phyloP scores from a whole-genome alignment of 1,284 basidiomycete species.

The Moesziomyces sp. region DNA sequence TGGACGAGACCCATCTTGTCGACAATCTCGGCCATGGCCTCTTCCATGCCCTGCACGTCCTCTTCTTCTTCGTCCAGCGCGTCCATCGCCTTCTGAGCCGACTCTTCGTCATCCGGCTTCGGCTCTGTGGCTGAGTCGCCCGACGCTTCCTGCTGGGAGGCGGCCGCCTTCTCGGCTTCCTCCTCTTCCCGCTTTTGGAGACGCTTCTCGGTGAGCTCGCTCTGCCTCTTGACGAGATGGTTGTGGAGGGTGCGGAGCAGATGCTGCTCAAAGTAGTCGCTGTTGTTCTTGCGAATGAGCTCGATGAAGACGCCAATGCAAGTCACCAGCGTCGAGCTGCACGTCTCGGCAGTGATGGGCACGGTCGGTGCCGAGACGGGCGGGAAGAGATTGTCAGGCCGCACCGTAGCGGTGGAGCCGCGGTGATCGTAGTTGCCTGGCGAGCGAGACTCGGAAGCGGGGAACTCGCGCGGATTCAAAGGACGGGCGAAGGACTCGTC shows the following conservation, averaged over 20 bases:
- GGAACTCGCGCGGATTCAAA: conserved; percentile 51
- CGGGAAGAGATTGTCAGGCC: conserved; percentile 55
- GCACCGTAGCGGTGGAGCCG: conserved; percentile 60
- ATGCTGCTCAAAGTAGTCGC: conserved; percentile 98
- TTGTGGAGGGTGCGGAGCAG: conserved; percentile 95
- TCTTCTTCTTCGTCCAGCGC: conserved; percentile 60
- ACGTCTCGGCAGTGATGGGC: conserved; percentile 73
- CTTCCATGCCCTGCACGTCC: conserved; percentile 73
- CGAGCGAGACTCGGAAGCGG: conserved; percentile 46
- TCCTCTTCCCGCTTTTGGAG: conserved; percentile 63
- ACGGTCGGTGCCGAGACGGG: conserved; percentile 51
- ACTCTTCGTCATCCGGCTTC: conserved; percentile 39
- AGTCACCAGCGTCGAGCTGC: conserved; percentile 87
- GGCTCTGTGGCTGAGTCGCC: conserved; percentile 6
- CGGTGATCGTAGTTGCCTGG: conserved; percentile 45
- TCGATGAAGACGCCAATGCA: conserved; percentile 93
- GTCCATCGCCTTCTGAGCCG: conserved; percentile 73
- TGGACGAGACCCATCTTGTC: conserved; percentile 93
- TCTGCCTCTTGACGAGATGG: conserved; percentile 85
- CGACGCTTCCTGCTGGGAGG: conserved; percentile 10
- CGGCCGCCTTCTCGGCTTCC: conserved; percentile 49
- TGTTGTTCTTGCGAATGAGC: conserved; percentile 97
- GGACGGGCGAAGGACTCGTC: conserved; percentile 52
- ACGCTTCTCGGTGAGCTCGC: conserved; percentile 70
- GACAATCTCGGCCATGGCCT: conserved; percentile 85